phyloP scores from a whole-genome alignment of 2,329 filamentous ascomycete species.

The Teratosphaeria nubilosa region DNA sequence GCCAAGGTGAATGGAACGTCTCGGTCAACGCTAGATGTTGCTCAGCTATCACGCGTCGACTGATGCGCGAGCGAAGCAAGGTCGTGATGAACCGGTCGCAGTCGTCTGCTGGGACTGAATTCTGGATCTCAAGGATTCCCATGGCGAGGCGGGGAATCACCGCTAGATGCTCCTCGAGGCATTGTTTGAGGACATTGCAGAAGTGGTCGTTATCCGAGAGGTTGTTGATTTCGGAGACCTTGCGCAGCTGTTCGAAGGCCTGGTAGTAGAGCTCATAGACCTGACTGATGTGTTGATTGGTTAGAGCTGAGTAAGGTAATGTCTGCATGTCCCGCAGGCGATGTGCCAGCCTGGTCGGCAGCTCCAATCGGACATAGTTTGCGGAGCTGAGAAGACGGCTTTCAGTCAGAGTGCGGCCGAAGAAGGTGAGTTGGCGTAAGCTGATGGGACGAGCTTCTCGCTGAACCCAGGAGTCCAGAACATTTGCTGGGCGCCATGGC shows the following conservation, averaged over 20 bases:
- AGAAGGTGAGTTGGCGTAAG: constrained; percentile 91
- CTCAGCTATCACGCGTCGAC: constrained; percentile 89
- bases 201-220: constrained; percentile 83
- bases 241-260: constrained; percentile 86
- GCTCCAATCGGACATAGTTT: constrained; percentile 92
- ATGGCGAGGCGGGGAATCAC: constrained; percentile 92
- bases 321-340: constrained; percentile 95
- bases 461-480: constrained; percentile 70
- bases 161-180: constrained; percentile 75
- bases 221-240: constrained; percentile 70
- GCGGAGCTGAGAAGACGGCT: constrained; percentile 82
- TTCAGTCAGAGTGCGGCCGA: constrained; percentile 87
- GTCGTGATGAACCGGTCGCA: constrained; percentile 95
- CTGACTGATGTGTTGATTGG: constrained; percentile 85
- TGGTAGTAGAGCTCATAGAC: constrained; percentile 96
- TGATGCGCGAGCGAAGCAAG: constrained; percentile 82
- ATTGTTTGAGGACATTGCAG: constrained; percentile 69
- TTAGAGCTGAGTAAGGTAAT: constrained; percentile 87
- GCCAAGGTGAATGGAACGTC: constrained; percentile 83
- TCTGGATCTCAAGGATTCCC: constrained; percentile 83
- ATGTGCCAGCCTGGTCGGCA: constrained; percentile 82
- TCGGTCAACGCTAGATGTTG: constrained; percentile 93
- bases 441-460: constrained; percentile 92
- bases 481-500: constrained; percentile 30
- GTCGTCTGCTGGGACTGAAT: constrained; percentile 66